phyloP scores from a whole-genome alignment of 768 basidiomycete genomes.

The Leccinum aurantiacum region DNA sequence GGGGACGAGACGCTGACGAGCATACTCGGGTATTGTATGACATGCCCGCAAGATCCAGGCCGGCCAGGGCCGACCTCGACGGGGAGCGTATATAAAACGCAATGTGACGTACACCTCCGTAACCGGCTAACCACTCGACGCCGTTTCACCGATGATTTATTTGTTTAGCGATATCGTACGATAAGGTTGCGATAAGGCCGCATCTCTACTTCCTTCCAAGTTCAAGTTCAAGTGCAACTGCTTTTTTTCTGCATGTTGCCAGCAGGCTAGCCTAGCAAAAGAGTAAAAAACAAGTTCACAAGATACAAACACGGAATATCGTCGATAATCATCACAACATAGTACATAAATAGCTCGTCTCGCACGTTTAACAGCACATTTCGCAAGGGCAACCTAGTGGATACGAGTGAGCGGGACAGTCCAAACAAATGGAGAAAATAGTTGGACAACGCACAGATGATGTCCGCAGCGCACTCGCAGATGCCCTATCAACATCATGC shows the following conservation, averaged over 20 bases:
- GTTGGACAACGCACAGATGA: conserved; percentile 55
- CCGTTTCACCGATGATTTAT: not conserved
- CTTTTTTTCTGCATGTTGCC: not conserved
- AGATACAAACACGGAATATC: conserved; percentile 14
- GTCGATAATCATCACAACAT: conserved; percentile 5
- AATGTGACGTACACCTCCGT: not conserved
- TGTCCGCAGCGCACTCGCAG: conserved; percentile 70
- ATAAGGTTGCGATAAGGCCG: not conserved
- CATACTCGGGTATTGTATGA: too few relatives aligned
- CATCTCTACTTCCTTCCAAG: not conserved
- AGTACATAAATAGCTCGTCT: conserved; percentile 1
- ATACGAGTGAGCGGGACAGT: not conserved
- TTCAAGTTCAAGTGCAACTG: not conserved
- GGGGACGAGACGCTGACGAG: too few relatives aligned
- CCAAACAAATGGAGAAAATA: not conserved
- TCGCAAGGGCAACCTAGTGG: conserved; percentile 76
- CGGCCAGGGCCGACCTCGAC: too few relatives aligned
- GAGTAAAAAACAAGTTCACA: not conserved
- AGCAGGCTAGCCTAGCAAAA: not conserved
- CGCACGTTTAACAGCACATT: conserved; percentile 58
- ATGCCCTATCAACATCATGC: conserved; percentile 46
- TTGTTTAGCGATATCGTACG: not conserved
- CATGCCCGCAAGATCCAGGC: too few relatives aligned
- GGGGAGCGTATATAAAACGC: too few relatives aligned
- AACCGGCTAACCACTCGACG: not conserved